These are phyloP conservation scores for Recurvomyces mirabilis DNA, from an alignment of 495 filamentous ascomycete genomes.

Conservation along the genomic window DNA sequence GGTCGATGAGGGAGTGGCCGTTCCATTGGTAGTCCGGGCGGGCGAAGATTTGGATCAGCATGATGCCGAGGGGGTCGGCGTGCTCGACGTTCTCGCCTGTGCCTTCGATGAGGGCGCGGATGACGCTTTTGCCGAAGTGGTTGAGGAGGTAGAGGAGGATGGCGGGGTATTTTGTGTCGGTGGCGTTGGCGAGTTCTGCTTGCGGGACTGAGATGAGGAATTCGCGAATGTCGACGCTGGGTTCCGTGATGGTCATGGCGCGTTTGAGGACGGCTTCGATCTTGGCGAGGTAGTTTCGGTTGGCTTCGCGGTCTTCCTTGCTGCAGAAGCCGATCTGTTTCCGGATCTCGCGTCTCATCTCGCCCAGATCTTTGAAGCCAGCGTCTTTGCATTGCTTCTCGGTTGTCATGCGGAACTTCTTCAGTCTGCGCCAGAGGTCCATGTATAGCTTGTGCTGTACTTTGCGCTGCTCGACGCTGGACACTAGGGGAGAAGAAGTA, in stretches of 20 bases:
- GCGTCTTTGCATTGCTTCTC: constrained; percentile 40
- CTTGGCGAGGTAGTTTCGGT: constrained; percentile 41
- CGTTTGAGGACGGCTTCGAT: constrained; percentile 40
- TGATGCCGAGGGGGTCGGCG: constrained; percentile 74
- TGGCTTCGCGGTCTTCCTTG: constrained; percentile 45
- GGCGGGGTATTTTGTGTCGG: constrained; percentile 38
- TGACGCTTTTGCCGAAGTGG: constrained; percentile 64
- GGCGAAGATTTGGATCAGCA: constrained; percentile 64
- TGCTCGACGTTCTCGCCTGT: constrained; percentile 54
- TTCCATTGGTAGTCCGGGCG: constrained; percentile 18
- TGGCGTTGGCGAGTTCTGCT: background rate
- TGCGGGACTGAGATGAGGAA: constrained; percentile 40
- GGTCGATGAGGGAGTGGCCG: constrained; percentile 57
- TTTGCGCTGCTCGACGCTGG: constrained; percentile 30
- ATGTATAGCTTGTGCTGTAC: constrained; percentile 49
- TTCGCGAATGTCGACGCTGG: constrained; percentile 52
- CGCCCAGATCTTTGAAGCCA: constrained; percentile 56
- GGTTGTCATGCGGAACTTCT: constrained; percentile 52
- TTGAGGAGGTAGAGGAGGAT: constrained; percentile 76
- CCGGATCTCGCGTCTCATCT: constrained; percentile 60
- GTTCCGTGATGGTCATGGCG: constrained; percentile 38
- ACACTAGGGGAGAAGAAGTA: background rate
- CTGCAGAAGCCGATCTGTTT: constrained; percentile 67
- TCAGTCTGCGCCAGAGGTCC: constrained; percentile 60
- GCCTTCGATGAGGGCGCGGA: constrained; percentile 67